phyloP scores from a whole-genome alignment of 2,329 filamentous ascomycete genomes.

The Cladophialophora exuberans region DNA sequence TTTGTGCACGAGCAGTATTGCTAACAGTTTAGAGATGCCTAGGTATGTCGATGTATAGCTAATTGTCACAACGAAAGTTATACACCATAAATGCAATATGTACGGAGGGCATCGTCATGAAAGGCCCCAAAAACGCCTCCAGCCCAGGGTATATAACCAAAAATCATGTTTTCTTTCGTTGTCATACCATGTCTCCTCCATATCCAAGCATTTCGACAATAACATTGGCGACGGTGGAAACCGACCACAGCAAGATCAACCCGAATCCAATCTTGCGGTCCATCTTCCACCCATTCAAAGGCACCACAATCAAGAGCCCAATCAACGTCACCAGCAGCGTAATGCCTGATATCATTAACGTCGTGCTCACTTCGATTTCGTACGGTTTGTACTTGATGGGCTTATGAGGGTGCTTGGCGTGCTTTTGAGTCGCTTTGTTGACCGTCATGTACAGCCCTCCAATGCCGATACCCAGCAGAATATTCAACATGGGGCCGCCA shows the following conservation, averaged over 20 bases:
- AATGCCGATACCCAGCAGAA: constrained; percentile 90
- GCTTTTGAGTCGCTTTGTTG: constrained; percentile 65
- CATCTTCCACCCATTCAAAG: constrained; percentile 84
- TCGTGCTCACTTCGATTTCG: constrained; percentile 79
- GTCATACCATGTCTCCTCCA: constrained; percentile 21
- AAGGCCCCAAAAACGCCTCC: not conserved
- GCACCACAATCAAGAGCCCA: constrained; percentile 77
- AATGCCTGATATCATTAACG: constrained; percentile 81
- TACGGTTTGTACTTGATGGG: constrained; percentile 74
- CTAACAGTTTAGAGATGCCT: too few species aligned
- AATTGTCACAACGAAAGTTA: too few species aligned
- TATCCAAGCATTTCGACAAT: constrained; percentile 66
- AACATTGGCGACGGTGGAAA: constrained; percentile 81
- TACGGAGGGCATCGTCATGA: not conserved
- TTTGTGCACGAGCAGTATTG: too few species aligned
- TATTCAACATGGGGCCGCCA: constrained; percentile 98
- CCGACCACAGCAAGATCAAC: constrained; percentile 76
- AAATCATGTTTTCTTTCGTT: not conserved
- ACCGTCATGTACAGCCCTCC: constrained; percentile 88
- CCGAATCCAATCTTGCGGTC: constrained; percentile 79
- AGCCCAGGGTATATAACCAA: constrained; percentile 4
- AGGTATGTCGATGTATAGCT: too few species aligned
- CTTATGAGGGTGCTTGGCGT: constrained; percentile 68
- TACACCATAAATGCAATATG: constrained; percentile 1
- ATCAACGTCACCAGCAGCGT: constrained; percentile 80